Evolutionary conservation across 352 stramenopile species (phyloP), one percentile per base, ranked within the genome.

Genomic region (Pythium plurisporium): DNA sequence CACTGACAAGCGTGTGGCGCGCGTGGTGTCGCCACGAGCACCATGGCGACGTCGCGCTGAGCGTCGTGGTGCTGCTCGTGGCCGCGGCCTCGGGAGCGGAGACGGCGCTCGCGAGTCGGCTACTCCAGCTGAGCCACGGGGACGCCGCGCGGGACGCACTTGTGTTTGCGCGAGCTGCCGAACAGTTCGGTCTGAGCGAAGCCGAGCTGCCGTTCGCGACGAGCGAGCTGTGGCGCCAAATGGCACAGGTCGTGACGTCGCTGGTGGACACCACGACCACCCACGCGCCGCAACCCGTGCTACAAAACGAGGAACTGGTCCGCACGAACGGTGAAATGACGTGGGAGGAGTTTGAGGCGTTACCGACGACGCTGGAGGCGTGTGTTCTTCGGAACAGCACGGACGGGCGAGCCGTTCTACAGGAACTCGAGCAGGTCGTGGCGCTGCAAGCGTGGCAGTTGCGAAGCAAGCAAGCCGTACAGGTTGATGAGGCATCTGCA

Each of bases 81-180:
- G 57, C 76, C 3, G 50, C 69, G 14, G 63, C 55, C 7, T 64
- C 49, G 36, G 25, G 44, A 62, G 51, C 75, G 44, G 65, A 82
- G 26, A 42, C 52, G 19, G 43, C 68, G 5, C 65, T 87, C 23
- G 15, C 69, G 45, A n/a, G 25, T 1, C 63, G 49, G 41, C 27
- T 86, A 27, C 42, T 87, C 30, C 73, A 74, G 19, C 47, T 46
- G 15, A 59, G 80, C 29, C 50, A 25, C 22, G 43, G 30, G 7
- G 74, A 87, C 47, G 62, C 70, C 27, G 33, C 43, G 7, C 46
- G 57, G 1, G 48, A 69, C 31, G 3, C 60, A 36, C 23, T 17
- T 20, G 22, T 25, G 19, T 43, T 64, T 31, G 23, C 26, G 10
- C 23, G 30, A 5, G 48, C 17, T 9, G 47, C 27, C 20, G 48